A percentile compares a stretch with the other conserved stretches of the same genome.
Evolutionary conservation across 805 yeast genomes (phyloP).

Genomic region (Maudiozyma pseudohumilis): DNA sequence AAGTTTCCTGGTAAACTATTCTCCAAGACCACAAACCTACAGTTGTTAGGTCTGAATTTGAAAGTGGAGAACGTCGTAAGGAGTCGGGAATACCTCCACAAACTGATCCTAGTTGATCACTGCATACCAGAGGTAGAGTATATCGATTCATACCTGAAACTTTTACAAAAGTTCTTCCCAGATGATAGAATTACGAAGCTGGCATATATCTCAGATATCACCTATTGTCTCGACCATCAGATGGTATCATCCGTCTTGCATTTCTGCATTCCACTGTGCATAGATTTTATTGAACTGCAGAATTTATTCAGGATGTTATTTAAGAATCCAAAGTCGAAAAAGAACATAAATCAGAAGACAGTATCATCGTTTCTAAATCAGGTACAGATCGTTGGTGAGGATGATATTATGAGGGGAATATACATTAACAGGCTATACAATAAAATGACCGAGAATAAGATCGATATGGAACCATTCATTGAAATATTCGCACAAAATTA

Average conservation of each 20-base stretch:
- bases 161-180: conserved; percentile 1
- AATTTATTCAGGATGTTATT: conserved; percentile 10
- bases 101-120: conserved; percentile 5
- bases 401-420: neutral
- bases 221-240: conserved; percentile 12
- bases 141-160: neutral
- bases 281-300: conserved; percentile 17
- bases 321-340: neutral
- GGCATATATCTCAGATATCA: conserved; percentile 16
- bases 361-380: neutral
- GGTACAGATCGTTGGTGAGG: neutral
- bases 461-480: neutral
- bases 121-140: conserved; percentile 7
- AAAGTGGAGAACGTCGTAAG: neutral
- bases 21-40: conserved; percentile 8
- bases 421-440: neutral
- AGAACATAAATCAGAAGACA: neutral
- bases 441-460: neutral
- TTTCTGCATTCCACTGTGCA: conserved; percentile 15
- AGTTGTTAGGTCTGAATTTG: conserved; percentile 9
- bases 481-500: neutral
- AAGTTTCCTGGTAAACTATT: conserved; percentile 11
- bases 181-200: conserved; percentile 4
- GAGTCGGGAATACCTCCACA: neutral
- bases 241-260: conserved; percentile 10